Percentiles rank a stretch among this genome's conserved stretches.
Evolutionary conservation across 768 basidiomycete genomes (phyloP).

Genomic region (Podaxis mareebaensis): DNA sequence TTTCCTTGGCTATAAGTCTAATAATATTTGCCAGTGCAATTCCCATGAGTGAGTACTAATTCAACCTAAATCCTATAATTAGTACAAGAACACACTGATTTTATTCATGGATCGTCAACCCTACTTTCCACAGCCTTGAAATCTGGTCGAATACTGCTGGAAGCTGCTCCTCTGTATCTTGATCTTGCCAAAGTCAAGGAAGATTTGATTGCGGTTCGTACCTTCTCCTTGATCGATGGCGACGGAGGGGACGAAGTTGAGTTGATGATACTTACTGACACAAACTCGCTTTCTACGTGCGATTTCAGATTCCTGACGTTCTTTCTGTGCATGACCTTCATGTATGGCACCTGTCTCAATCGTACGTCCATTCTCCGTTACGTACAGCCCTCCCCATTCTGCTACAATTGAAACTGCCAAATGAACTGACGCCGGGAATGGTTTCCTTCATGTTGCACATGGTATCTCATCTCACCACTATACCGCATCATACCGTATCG

Average conservation of each 20-base stretch:
- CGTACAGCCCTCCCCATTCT: slow-evolving; percentile 7
- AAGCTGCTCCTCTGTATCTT: slow-evolving; percentile 51
- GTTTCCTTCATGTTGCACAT: slow-evolving; percentile 4
- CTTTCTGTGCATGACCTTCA: slow-evolving; percentile 52
- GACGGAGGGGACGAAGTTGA: background rate
- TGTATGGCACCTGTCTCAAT: slow-evolving; percentile 57
- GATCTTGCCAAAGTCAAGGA: slow-evolving; percentile 50
- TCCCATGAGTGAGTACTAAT: slow-evolving; percentile 44
- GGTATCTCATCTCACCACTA: slow-evolving; percentile 1
- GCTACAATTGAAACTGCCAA: background rate
- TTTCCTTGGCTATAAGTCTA: slow-evolving; percentile 48
- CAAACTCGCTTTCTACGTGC: background rate
- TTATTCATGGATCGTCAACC: background rate
- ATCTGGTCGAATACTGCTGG: slow-evolving; percentile 50
- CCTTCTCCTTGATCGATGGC: slow-evolving; percentile 13
- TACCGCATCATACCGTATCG: background rate
- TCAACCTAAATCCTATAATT: background rate
- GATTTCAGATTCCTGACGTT: slow-evolving; percentile 42
- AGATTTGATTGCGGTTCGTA: slow-evolving; percentile 44
- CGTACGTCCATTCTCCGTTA: slow-evolving; percentile 31
- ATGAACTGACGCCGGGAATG: background rate
- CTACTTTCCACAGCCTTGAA: slow-evolving; percentile 35
- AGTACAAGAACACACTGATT: background rate
- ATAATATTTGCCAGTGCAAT: slow-evolving; percentile 55
- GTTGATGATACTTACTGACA: background rate